Evolutionary conservation across 345 rosid genomes (phyloP).

Genomic region (Toxicodendron radicans): DNA sequence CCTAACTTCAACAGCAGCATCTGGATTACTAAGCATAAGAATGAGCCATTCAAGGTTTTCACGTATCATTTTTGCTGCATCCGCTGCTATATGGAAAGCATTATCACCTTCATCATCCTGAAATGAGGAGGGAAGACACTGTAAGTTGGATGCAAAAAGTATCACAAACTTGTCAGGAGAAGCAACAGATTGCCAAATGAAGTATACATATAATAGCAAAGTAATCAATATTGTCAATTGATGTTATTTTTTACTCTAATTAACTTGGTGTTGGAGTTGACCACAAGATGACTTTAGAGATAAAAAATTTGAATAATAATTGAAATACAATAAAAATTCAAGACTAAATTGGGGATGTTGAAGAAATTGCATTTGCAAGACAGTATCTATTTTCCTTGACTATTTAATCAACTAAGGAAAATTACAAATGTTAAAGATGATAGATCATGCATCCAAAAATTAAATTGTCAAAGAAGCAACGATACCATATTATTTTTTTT

Average conservation of each 20-base stretch:
- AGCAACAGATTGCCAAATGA: conserved; percentile 2
- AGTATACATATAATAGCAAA: neutral
- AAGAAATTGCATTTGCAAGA: neutral
- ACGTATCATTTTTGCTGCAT: conserved; percentile 92
- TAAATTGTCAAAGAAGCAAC: neutral
- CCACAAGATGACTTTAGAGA: neutral
- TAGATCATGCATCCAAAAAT: neutral
- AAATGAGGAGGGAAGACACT: conserved; percentile 23
- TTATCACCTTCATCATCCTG: conserved; percentile 98
- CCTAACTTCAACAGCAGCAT: conserved; percentile 81
- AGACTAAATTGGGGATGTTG: neutral
- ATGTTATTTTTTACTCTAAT: too few relatives aligned
- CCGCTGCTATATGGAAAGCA: conserved; percentile 99
- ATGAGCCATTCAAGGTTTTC: conserved; percentile 98
- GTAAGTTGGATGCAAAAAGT: conserved; percentile 24
- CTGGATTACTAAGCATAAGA: conserved; percentile 75
- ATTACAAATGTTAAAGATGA: neutral
- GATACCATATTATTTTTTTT: neutral
- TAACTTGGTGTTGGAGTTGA: neutral
- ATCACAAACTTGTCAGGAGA: conserved; percentile 13
- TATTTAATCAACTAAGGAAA: neutral
- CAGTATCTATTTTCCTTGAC: neutral
- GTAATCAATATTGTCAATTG: neutral
- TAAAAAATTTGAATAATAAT: neutral
- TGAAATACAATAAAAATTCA: too few relatives aligned